Percentiles rank a stretch among this genome's conserved stretches.
phyloP scores from a whole-genome alignment of 495 filamentous ascomycete species.

The Penicillium soppii region DNA sequence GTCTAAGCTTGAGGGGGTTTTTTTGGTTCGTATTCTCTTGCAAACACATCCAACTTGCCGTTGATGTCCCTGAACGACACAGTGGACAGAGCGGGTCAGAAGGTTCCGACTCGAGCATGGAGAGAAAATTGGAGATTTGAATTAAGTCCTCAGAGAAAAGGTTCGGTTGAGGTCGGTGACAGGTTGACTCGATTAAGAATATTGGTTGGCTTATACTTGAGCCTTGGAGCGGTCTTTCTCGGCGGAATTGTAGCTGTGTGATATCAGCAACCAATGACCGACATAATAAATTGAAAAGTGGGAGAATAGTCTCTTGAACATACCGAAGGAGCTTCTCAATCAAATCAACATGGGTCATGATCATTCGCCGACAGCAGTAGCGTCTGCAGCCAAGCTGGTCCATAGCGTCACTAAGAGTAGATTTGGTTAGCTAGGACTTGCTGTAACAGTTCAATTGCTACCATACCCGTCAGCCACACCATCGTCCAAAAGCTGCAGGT shows the following conservation, averaged over 20 bases:
- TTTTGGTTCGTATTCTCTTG: background rate
- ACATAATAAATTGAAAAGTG: background rate
- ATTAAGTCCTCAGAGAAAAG: background rate
- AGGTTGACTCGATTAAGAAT: constrained; percentile 1
- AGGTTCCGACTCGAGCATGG: background rate
- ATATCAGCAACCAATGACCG: constrained; percentile 1
- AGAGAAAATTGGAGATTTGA: background rate
- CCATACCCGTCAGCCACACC: constrained; percentile 72
- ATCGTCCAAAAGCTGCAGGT: constrained; percentile 77
- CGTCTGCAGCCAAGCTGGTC: constrained; percentile 88
- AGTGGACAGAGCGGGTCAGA: too few species aligned
- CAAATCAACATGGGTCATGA: constrained; percentile 99
- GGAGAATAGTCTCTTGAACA: constrained; percentile 16
- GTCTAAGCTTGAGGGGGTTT: background rate
- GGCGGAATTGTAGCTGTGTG: constrained; percentile 32
- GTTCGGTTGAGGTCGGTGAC: background rate
- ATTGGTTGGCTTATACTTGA: constrained; percentile 21
- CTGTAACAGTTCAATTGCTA: background rate
- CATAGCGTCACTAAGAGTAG: constrained; percentile 73
- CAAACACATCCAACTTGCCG: background rate
- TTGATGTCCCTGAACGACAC: background rate
- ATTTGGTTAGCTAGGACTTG: constrained; percentile 1
- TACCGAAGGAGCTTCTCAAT: constrained; percentile 98
- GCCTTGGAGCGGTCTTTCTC: constrained; percentile 37
- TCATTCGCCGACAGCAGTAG: constrained; percentile 97